phyloP scores from a whole-genome alignment of 108 stramenopile species.

The Conticribra weissflogii region DNA sequence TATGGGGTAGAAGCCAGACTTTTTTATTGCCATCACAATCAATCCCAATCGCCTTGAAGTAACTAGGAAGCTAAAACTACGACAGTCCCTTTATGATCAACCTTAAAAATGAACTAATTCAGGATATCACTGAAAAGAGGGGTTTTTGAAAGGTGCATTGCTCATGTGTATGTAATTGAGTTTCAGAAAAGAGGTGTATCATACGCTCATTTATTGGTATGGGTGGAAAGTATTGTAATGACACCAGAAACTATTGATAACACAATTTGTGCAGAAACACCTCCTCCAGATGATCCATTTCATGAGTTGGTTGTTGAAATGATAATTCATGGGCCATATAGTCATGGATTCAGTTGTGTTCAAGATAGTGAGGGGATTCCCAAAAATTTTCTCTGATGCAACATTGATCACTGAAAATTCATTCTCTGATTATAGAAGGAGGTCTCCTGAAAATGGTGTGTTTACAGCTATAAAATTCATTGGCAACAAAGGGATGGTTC shows the following conservation, averaged over 20 bases:
- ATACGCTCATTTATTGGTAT: constrained; percentile 14
- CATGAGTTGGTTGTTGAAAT: constrained; percentile 5
- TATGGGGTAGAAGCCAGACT: constrained; percentile 19
- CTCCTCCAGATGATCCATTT: constrained; percentile 17
- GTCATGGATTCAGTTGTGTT: constrained; percentile 7
- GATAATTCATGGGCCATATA: constrained; percentile 18
- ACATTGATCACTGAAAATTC: too few relatives aligned
- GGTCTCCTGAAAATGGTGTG: not conserved
- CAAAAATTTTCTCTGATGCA: too few relatives aligned
- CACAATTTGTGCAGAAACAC: constrained; percentile 31
- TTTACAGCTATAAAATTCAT: not conserved
- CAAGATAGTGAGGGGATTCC: too few relatives aligned
- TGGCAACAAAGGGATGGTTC: constrained; percentile 19
- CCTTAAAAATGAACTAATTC: constrained; percentile 15
- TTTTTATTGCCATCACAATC: constrained; percentile 32
- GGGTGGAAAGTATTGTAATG: constrained; percentile 5
- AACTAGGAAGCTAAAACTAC: constrained; percentile 4
- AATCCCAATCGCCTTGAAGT: constrained; percentile 33
- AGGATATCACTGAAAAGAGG: not conserved
- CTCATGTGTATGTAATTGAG: not conserved
- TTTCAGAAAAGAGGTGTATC: constrained; percentile 28
- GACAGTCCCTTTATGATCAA: constrained; percentile 22
- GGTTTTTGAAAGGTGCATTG: constrained; percentile 21
- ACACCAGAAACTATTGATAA: constrained; percentile 21
- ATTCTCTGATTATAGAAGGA: constrained; percentile 1